Evolutionary conservation across 2,329 filamentous ascomycete genomes (phyloP).

Genomic region (Cladosporium sp.): DNA sequence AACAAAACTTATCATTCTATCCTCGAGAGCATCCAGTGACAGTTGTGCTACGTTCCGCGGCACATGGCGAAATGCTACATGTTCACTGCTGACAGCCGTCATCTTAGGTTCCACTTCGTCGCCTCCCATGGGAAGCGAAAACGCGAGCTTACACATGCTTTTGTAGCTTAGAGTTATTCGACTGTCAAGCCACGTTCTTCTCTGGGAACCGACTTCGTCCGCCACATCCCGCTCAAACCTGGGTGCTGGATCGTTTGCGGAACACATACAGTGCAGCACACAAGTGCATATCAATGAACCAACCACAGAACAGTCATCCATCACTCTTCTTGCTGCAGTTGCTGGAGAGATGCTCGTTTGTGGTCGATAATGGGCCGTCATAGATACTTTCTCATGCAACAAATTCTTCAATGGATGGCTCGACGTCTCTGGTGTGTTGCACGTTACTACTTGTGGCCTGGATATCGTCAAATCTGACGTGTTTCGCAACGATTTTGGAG

Average conservation of each 20-base stretch:
- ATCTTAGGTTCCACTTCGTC: not conserved
- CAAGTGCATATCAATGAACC: too few species aligned
- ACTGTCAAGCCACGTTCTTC: not conserved
- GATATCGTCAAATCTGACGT: not conserved
- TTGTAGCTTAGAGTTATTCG: not conserved
- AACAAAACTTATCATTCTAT: not conserved
- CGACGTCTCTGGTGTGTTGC: not conserved
- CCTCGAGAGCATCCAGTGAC: not conserved
- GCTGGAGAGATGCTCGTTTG: not conserved
- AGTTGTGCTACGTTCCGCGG: not conserved
- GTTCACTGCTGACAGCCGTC: not conserved
- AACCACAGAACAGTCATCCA: not conserved
- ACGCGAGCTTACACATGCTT: not conserved
- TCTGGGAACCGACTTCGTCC: not conserved
- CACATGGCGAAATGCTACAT: not conserved
- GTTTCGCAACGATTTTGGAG: rapidly evolving
- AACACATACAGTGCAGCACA: not conserved
- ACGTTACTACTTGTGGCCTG: not conserved
- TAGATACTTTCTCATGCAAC: not conserved
- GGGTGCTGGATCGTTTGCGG: not conserved
- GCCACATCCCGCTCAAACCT: not conserved
- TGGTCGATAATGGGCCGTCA: not conserved
- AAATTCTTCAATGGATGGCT: not conserved
- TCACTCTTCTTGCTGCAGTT: not conserved
- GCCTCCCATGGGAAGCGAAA: not conserved